Evolutionary conservation across 768 basidiomycete species (phyloP).

Genomic region (Fomitopsis pulvina): DNA sequence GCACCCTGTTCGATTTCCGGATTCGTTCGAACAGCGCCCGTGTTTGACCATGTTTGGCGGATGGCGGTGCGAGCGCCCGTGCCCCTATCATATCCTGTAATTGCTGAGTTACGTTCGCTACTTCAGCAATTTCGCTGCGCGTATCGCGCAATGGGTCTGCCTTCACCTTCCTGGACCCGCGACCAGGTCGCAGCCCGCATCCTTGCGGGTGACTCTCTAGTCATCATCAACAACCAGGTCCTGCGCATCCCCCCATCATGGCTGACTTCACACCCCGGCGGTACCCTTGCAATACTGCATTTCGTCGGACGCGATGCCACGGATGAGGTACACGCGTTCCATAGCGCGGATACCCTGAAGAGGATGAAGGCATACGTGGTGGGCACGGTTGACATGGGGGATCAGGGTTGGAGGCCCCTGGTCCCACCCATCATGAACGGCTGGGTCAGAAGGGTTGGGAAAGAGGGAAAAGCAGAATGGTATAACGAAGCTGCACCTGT

Average conservation of each 20-base stretch:
- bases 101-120: too few species aligned
- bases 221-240: conserved; percentile 63
- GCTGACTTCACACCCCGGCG: conserved; percentile 89
- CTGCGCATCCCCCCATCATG: conserved; percentile 64
- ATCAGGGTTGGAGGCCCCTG: conserved; percentile 61
- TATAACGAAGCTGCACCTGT: conserved; percentile 51
- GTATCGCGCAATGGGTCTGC: conserved; percentile 22
- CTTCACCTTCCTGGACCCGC: conserved; percentile 34
- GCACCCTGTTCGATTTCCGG: neutral
- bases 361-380: conserved; percentile 60
- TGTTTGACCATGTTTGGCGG: conserved; percentile 1
- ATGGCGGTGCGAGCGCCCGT: neutral
- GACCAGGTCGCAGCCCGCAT: conserved; percentile 64
- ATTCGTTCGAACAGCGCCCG: neutral
- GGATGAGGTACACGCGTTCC: conserved; percentile 93
- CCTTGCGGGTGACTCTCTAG: conserved; percentile 65
- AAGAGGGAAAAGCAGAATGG: conserved; percentile 45
- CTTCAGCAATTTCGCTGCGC: neutral
- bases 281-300: conserved; percentile 82
- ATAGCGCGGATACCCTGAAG: conserved; percentile 50
- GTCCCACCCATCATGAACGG: conserved; percentile 84
- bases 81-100: too few species aligned
- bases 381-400: conserved; percentile 55
- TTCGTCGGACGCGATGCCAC: conserved; percentile 93
- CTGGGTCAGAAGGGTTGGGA: conserved; percentile 58